Percentiles rank a stretch among this genome's conserved stretches.
phyloP scores from a whole-genome alignment of 1,284 basidiomycete species.

The Violaceomyces palustris region DNA sequence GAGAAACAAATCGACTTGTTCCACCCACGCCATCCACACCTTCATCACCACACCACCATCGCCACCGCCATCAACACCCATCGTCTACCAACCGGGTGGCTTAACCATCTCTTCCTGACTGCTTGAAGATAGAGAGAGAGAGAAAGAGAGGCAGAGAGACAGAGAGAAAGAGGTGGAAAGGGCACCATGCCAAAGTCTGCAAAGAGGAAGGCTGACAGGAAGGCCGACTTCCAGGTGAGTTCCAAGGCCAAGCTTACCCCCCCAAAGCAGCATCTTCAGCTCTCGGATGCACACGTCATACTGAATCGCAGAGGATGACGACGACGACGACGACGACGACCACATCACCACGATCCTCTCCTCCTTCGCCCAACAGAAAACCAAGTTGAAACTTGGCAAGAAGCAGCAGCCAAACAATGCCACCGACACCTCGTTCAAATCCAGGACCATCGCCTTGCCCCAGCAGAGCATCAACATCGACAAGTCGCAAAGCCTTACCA shows the following conservation, averaged over 20 bases:
- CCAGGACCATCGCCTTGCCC: slow-evolving; percentile 56
- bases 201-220: slow-evolving; percentile 28
- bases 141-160: slow-evolving; percentile 3
- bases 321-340: not conserved
- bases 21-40: slow-evolving; percentile 1
- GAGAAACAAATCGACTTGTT: not conserved
- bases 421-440: slow-evolving; percentile 91
- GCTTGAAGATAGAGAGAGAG: too few species aligned
- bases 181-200: slow-evolving; percentile 28
- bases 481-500: slow-evolving; percentile 28
- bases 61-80: slow-evolving; percentile 6
- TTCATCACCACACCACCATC: not conserved
- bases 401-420: slow-evolving; percentile 78
- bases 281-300: not conserved
- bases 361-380: slow-evolving; percentile 63
- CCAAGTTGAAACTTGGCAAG: slow-evolving; percentile 91
- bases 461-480: slow-evolving; percentile 45
- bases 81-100: slow-evolving; percentile 7
- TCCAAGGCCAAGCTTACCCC: not conserved
- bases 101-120: slow-evolving; percentile 6
- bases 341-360: not conserved
- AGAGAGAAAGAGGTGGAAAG: not conserved
- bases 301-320: too few species aligned
- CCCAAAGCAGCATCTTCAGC: not conserved
- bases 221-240: slow-evolving; percentile 30